These are phyloP conservation scores for Aspergillus ostianus DNA, from an alignment of 495 filamentous ascomycete genomes.

Conservation along the genomic window DNA sequence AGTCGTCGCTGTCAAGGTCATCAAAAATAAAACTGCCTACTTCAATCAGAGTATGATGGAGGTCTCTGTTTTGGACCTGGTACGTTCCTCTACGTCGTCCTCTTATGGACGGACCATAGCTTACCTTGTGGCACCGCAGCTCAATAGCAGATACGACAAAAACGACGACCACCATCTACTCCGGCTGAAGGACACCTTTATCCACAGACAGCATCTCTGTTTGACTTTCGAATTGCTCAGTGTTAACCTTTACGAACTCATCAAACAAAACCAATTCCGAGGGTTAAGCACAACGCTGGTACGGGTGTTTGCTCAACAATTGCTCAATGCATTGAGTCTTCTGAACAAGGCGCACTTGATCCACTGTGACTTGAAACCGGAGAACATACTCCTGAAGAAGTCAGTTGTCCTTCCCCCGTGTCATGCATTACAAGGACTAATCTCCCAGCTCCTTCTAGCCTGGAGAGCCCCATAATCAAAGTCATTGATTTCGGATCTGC, in stretches of 20 bases:
- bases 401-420: conserved; percentile 31
- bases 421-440: conserved; percentile 2
- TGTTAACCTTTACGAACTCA: conserved; percentile 97
- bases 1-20: conserved; percentile 98
- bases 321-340: conserved; percentile 87
- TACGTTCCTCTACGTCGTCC: conserved; percentile 39
- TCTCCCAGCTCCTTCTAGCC: conserved; percentile 39
- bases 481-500: conserved; percentile 99
- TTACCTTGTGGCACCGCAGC: conserved; percentile 44
- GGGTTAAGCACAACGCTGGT: conserved; percentile 97
- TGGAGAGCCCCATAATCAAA: conserved; percentile 99
- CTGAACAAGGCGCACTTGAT: conserved; percentile 96
- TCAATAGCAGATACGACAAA: conserved; percentile 98
- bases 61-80: conserved; percentile 94
- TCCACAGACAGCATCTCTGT: conserved; percentile 96
- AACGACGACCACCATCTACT: conserved; percentile 98
- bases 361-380: conserved; percentile 97
- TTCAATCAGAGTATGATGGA: conserved; percentile 99
- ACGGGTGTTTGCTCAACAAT: conserved; percentile 95
- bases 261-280: conserved; percentile 99
- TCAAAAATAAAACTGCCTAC: conserved; percentile 98
- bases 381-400: conserved; percentile 98
- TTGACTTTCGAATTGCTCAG: conserved; percentile 96
- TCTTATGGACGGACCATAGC: conserved; percentile 23
- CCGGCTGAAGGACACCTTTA: conserved; percentile 96